A percentile compares a stretch with the other conserved stretches of the same genome.
Evolutionary conservation across 768 basidiomycete genomes (phyloP).

Genomic region (Rhodotorula babjevae): DNA sequence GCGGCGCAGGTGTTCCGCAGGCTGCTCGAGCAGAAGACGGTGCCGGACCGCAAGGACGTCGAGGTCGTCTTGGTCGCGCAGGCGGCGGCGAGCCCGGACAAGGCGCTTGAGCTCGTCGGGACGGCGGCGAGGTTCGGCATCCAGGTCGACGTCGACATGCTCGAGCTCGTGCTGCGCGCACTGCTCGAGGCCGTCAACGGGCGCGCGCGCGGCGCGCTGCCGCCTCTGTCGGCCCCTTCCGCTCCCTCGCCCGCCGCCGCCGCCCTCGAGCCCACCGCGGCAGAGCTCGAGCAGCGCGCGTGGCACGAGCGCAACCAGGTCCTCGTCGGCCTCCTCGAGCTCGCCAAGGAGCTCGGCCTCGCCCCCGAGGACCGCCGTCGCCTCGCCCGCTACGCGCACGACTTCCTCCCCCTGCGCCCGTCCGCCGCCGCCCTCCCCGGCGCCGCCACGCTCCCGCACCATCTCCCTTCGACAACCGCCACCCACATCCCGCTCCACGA

Average conservation of each 20-base stretch:
- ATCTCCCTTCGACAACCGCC: background rate
- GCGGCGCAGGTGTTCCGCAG: conserved; percentile 22
- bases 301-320: background rate
- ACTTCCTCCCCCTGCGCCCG: background rate
- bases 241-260: too few relatives aligned
- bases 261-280: too few relatives aligned
- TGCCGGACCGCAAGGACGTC: conserved; percentile 31
- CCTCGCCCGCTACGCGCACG: background rate
- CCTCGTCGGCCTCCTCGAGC: background rate
- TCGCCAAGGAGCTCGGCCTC: background rate
- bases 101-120: background rate
- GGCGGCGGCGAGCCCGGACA: background rate
- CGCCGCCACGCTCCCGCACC: background rate
- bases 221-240: too few relatives aligned
- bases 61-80: background rate
- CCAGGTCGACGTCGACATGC: background rate
- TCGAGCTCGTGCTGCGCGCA: background rate
- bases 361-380: background rate
- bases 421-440: background rate
- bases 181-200: background rate
- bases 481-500: background rate
- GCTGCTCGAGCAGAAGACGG: background rate
- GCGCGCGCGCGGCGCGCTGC: background rate
- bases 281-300: too few relatives aligned
- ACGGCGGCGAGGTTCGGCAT: background rate